phyloP scores from a whole-genome alignment of 176 grass and related monocot genomes.

The Rhynchospora pubera region DNA sequence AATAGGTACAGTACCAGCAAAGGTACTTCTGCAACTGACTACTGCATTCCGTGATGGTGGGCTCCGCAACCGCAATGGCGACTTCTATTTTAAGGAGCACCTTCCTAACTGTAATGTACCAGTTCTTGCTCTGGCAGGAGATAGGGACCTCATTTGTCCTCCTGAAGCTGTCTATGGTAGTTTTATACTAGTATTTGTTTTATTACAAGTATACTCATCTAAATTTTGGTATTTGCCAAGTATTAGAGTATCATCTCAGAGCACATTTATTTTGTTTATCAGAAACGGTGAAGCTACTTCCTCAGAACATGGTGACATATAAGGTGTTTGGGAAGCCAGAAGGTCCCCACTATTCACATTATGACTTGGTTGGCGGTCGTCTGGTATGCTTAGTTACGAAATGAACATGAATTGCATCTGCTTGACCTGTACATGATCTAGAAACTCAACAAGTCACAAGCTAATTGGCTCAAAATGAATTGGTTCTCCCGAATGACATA shows the following conservation, averaged over 20 bases:
- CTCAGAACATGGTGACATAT: conserved; percentile 62
- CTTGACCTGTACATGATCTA: not conserved
- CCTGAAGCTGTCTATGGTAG: conserved; percentile 87
- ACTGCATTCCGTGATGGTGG: conserved; percentile 81
- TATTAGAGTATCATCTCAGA: not conserved
- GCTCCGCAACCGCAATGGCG: conserved; percentile 48
- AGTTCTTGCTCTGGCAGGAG: conserved; percentile 81
- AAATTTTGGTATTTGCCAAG: not conserved
- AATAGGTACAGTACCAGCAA: conserved; percentile 84
- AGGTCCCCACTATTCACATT: conserved; percentile 89
- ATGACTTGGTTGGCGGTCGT: conserved; percentile 82
- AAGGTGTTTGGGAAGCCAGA: conserved; percentile 58
- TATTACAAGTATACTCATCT: not conserved
- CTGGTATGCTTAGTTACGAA: conserved; percentile 41
- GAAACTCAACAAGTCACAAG: not conserved
- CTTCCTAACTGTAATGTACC: conserved; percentile 56
- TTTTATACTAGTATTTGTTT: not conserved
- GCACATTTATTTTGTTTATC: conserved; percentile 29
- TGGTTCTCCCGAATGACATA: not conserved
- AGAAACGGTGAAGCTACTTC: conserved; percentile 84
- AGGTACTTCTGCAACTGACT: conserved; percentile 76
- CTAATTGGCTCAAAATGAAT: not conserved
- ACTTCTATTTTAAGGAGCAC: conserved; percentile 74
- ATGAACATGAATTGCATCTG: not conserved
- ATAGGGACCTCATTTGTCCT: conserved; percentile 80